Evolutionary conservation across 2,329 filamentous ascomycete genomes (phyloP), one percentile per base, ranked within the genome.

Genomic region (Metarhizium guizhouense): DNA sequence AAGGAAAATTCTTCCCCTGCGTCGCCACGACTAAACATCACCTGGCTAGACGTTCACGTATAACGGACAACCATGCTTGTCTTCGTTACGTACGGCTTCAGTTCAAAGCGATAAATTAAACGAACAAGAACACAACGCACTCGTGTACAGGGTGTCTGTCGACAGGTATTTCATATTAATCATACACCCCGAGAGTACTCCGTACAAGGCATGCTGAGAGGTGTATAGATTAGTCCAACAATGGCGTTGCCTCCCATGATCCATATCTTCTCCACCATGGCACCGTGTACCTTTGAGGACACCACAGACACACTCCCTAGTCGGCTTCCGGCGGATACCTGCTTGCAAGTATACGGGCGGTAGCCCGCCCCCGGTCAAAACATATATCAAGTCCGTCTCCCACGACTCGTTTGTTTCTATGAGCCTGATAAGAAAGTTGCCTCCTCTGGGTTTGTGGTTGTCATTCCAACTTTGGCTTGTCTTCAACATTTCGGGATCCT

Each of bases 321-420:
- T 40, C 57, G 52, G 55, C 55, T 59, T 59, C 54, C 54, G 55
- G 57, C 54, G 57, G 58, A 57, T 57, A 54, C 54, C 47, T 52
- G 45, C 18, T 43, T 45, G 47, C 43, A n/a, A n/a, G 36, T 50
- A 36, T 40, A 29, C 13, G 45, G 40, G 29, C 42, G 34, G 32
- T 48, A 42, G 32, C 42, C 32, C 20, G 52, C 49, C 48, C 47
- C 52, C 6, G 20, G 36, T 47, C 25, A 47, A 36, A 53, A 48
- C 45, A 18, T 58, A 58, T 60, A 60, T 56, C 56, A 54, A 53
- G 25, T 42, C 58, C 45, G 34, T 42, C 10, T 52, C 52, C 55
- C 52, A 30, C 52, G 47, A 38, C 47, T 29, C 8, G 3, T 14
- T 38, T 16, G 32, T 18, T 16, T 25, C 29, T 11, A 16, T 14